Evolutionary conservation across 108 stramenopile genomes (phyloP).

Genomic region (Discostella pseudostelligera): DNA sequence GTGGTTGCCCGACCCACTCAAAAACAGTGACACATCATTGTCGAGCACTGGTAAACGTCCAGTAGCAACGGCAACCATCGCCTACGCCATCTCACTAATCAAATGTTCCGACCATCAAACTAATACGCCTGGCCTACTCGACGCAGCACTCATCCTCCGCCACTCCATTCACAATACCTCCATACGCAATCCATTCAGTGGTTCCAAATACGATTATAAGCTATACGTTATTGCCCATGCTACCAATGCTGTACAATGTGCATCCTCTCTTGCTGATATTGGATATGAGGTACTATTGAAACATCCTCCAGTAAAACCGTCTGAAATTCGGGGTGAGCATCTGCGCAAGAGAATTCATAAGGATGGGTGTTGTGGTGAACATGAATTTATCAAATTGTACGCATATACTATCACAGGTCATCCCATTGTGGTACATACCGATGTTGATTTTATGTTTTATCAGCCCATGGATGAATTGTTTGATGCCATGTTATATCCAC

Average conservation of each 20-base stretch:
- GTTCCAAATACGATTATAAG: constrained; percentile 46
- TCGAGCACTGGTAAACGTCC: too few species aligned
- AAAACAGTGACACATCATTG: neutral
- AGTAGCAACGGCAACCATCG: constrained; percentile 16
- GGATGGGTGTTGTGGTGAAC: constrained; percentile 51
- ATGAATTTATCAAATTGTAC: constrained; percentile 69
- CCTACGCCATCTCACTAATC: constrained; percentile 54
- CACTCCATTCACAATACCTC: constrained; percentile 49
- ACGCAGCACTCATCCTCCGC: constrained; percentile 46
- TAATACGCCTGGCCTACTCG: constrained; percentile 42
- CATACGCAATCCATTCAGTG: constrained; percentile 18
- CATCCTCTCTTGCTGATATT: constrained; percentile 7
- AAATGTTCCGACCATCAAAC: constrained; percentile 50
- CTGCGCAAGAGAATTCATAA: constrained; percentile 43
- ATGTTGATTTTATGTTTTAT: constrained; percentile 60
- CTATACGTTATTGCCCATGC: constrained; percentile 48
- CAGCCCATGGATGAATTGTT: constrained; percentile 73
- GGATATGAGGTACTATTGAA: constrained; percentile 36
- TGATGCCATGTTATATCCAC: constrained; percentile 61
- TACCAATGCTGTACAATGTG: constrained; percentile 23
- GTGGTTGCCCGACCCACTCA: neutral
- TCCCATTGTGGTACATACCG: constrained; percentile 57
- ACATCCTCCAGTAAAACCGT: constrained; percentile 30
- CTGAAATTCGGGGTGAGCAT: constrained; percentile 42
- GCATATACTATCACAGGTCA: constrained; percentile 55